Base-by-base conservation (phyloP, 768 basidiomycete genomes). In the Peribolospora baueri region DNA sequence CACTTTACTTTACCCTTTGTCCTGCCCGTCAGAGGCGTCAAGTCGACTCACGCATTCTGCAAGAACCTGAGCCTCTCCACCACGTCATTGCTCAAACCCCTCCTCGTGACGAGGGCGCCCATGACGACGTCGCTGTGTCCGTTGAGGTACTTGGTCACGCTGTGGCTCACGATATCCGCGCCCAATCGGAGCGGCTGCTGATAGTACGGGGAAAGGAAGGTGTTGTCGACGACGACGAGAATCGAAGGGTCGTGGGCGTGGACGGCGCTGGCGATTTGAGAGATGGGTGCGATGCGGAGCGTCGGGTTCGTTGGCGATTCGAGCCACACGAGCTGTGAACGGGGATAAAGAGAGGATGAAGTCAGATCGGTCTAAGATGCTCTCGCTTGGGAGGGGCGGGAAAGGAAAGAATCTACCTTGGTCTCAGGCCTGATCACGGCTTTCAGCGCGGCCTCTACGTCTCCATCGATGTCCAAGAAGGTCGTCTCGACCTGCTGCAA, bases 281-380 rank as follows among this genome's bases (percentile, higher is more conserved):
- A 67, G 64, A 97, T 79, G 63, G 86, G 82, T 45, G 90, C 78
- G 43, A 95, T 70, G 13, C 83, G 78, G 7, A 97, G 78, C 1
- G 85, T 85, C 0, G 91, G 91, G 70, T 95, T 97, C 3, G 91
- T 97, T 0, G 88, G 91, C 0, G 84, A 74, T 68, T 98, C 91
- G 60, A 93, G 78, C 87, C 88, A 95, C 54, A 98, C 75, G 7
- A 93, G 72, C 84, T 91, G 58, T 5, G 36, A 6, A 54, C n/a
- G 43, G 49, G 14, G 25, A 25, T 14, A 25, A 25, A 25, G 25
- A 25, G 25, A 25, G 10, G 46, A 39, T 53, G 42, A 42, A 45
- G 14, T 37, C n/a, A 37, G 38, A 5, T 53, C 43, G 11, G 25
- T 25, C 4, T 13, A 7, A 5, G 42, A 10, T 0, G 11, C 5